Base-by-base conservation (phyloP, 169 alveolate genomes). In the Plasmodium reichenowi region DNA sequence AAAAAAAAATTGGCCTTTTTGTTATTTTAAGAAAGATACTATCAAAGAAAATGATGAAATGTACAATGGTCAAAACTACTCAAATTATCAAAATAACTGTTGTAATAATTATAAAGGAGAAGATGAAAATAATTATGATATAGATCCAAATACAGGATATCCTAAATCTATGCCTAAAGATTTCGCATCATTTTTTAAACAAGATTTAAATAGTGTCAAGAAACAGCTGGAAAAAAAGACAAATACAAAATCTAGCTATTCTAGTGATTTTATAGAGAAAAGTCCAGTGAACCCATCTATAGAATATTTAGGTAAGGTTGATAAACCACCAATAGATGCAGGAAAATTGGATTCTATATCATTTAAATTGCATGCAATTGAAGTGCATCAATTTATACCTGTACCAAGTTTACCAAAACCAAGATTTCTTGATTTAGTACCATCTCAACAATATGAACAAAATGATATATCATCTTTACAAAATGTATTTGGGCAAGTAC, bases 361-460 rank as follows among this genome's bases (percentile, higher is more conserved):
- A 70, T 96, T 95, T 88, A 95, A 94, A 71, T 93, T 96, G 52
- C 98, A 96, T 70, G 98, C 98, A 29, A 93, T 96, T 43, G 98
- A 96, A 74, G 88, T 96, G 62, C 98, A 96, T 89, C 98, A 96
- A 88, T 95, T 93, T 72, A 95, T 95, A 20, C 96, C 97, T 15
- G 87, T 94, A 45, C 97, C 97, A 12, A 93, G 88, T 68, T 56
- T 88, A 54, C 95, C 95, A 4, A 92, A 88, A 56, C 95, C 97
- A 5, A 74, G 78, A 85, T 95, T 95, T 73, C 95, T 95, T 43
- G 91, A 95, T 66, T 78, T 93, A 47, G 95, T 93, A 1, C 92
- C 95, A 13, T 93, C 90, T 29, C 74, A 72, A 59, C 45, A 89
- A 17, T 43, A 70, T 71, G 74, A 67, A 72, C 89, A 72, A 8